A percentile compares a stretch with the other conserved stretches of the same genome.
Conservation (phyloP, 1,139 yeast species). For the Nakaseomyces uthaithaninus region DNA sequence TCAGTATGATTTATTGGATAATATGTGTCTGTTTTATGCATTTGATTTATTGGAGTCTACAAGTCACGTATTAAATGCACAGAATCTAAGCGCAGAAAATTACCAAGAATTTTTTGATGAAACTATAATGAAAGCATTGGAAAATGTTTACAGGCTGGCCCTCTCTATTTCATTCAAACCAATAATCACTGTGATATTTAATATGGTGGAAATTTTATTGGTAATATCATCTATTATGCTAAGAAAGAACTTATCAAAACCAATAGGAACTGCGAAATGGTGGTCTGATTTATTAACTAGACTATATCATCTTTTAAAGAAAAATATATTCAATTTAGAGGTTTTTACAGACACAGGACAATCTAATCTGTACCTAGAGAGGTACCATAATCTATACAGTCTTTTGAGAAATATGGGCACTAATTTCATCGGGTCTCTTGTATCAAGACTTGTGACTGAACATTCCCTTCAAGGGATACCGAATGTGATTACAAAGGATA, state of each 20-base stretch:
- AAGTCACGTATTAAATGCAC: constrained; percentile 20
- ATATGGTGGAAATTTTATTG: constrained; percentile 23
- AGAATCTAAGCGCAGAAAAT: constrained; percentile 14
- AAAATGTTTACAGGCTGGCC: constrained; percentile 22
- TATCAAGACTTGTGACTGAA: constrained; percentile 20
- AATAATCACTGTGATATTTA: constrained; percentile 23
- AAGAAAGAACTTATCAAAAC: constrained; percentile 3
- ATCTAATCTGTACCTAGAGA: constrained; percentile 12
- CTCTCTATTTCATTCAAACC: constrained; percentile 30
- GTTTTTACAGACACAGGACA: constrained; percentile 11
- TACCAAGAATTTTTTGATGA: constrained; percentile 19
- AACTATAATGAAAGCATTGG: constrained; percentile 17
- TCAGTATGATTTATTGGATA: constrained; percentile 39
- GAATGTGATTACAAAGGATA: constrained; percentile 25
- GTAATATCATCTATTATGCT: constrained; percentile 17
- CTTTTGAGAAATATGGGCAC: constrained; percentile 26
- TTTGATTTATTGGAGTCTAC: constrained; percentile 48
- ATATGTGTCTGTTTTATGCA: constrained; percentile 41
- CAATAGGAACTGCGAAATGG: constrained; percentile 19
- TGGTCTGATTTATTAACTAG: constrained; percentile 25
- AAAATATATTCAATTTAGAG: constrained; percentile 16
- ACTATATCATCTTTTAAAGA: constrained; percentile 19
- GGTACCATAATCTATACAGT: constrained; percentile 21
- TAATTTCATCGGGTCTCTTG: constrained; percentile 18
- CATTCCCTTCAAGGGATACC: constrained; percentile 23